Conservation (phyloP, 2,329 filamentous ascomycete genomes). For the Fusarium coffeatum region DNA sequence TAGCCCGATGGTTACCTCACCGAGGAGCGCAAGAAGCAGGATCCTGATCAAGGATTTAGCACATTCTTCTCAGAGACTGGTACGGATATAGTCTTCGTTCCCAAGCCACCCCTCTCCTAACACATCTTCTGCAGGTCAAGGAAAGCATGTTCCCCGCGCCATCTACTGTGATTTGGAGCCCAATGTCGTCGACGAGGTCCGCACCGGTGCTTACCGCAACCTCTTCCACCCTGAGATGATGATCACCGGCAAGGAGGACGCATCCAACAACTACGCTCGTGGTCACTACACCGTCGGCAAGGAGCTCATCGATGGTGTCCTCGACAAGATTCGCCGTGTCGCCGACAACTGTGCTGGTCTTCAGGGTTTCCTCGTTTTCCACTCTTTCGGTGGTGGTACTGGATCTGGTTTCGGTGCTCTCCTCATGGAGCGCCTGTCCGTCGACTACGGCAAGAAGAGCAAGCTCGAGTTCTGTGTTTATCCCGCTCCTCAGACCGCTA, state of each 20-base stretch:
- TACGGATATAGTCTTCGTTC: slow-evolving; percentile 58
- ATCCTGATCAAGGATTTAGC: slow-evolving; percentile 97
- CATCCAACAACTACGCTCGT: slow-evolving; percentile 99
- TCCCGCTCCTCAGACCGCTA: slow-evolving; percentile 95
- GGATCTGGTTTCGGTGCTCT: slow-evolving; percentile 98
- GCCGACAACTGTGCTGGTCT: slow-evolving; percentile 98
- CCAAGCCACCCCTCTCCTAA: slow-evolving; percentile 24
- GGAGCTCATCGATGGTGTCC: slow-evolving; percentile 97
- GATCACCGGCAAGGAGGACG: slow-evolving; percentile 99
- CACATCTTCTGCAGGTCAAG: slow-evolving; percentile 74
- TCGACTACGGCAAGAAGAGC: slow-evolving; percentile 99
- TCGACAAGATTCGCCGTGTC: slow-evolving; percentile 97
- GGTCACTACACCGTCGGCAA: slow-evolving; percentile 99
- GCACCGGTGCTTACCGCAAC: slow-evolving; percentile 93
- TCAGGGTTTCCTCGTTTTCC: slow-evolving; percentile 99
- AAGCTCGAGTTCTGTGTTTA: slow-evolving; percentile 99
- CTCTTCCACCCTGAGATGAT: slow-evolving; percentile 99
- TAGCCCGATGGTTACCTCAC: slow-evolving; percentile 99
- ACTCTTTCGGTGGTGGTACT: slow-evolving; percentile 99
- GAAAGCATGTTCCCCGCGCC: slow-evolving; percentile 98
- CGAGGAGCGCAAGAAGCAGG: slow-evolving; percentile 93
- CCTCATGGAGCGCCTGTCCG: slow-evolving; percentile 97
- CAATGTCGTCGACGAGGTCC: slow-evolving; percentile 99
- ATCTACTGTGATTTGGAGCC: slow-evolving; percentile 99
- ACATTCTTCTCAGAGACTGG: slow-evolving; percentile 99